A percentile compares a stretch with the other conserved stretches of the same genome.
These are phyloP conservation scores for Lithohypha guttulata DNA, from an alignment of 2,329 filamentous ascomycete species.

Conservation along the genomic window DNA sequence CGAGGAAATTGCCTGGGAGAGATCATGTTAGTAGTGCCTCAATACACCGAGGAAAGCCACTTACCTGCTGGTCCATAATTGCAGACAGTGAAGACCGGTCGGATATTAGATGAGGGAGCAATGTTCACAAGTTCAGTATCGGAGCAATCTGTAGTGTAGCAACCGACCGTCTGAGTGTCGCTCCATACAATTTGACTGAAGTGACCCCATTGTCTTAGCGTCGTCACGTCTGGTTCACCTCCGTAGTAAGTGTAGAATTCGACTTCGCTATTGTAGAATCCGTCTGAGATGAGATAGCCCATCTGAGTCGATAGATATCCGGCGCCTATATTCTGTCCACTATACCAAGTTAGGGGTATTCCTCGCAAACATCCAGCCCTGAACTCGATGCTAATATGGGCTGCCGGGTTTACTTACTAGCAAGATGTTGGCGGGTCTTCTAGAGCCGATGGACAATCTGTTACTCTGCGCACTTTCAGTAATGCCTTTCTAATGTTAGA, in stretches of 20 bases:
- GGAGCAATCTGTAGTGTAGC: constrained; percentile 30
- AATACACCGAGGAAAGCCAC: constrained; percentile 22
- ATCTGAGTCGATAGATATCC: constrained; percentile 40
- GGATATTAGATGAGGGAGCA: constrained; percentile 25
- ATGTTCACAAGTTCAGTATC: constrained; percentile 29
- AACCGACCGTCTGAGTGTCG: constrained; percentile 46
- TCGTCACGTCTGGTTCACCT: constrained; percentile 45
- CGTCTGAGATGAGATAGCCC: constrained; percentile 58
- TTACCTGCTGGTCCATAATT: constrained; percentile 72
- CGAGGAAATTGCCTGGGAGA: constrained; percentile 14
- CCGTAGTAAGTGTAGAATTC: constrained; percentile 50
- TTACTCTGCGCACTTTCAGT: constrained; percentile 28
- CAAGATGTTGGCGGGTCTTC: background rate
- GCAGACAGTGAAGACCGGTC: constrained; percentile 70
- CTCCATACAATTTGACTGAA: constrained; percentile 68
- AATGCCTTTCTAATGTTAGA: background rate
- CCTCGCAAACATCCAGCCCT: too few relatives aligned
- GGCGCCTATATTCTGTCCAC: constrained; percentile 85
- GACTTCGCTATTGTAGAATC: constrained; percentile 81
- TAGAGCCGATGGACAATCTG: constrained; percentile 33
- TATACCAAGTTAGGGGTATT: too few relatives aligned
- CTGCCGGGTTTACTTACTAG: too few relatives aligned
- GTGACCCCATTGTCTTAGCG: constrained; percentile 60
- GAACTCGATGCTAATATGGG: too few relatives aligned
- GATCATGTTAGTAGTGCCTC: background rate